Evolutionary conservation across 257 asterid species (phyloP), one percentile per base, ranked within the genome.

Genomic region (Handroanthus guayacan): DNA sequence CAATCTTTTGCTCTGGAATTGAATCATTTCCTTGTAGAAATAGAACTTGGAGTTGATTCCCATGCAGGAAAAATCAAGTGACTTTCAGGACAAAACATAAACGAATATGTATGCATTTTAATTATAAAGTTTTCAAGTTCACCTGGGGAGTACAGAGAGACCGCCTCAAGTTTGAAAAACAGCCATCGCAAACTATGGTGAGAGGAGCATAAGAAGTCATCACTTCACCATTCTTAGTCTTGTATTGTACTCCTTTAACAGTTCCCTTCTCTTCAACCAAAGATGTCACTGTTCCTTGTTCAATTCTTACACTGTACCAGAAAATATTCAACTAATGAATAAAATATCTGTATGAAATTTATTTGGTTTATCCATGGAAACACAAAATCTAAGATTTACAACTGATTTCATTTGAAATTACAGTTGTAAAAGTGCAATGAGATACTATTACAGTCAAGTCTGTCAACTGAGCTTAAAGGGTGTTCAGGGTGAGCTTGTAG

Each of bases 181-280:
- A 89, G 44, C 98, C 98, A 71, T 93, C 97, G 41, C 96, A 93
- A 50, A 93, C 96, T 51, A 93, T 72, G 61, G 97, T 93, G 50
- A 91, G 95, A 57, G 98, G 97, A 69, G 97, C 96, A 79, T 77
- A 71, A 36, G 90, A 78, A 50, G 79, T 76, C 52, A 81, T 38
- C 78, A 83, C 90, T 64, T 83, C 85, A 62, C 98, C 95, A 76
- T 86, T 76, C 80, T 87, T 89, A 16, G 84, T 88, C 82, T 87
- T 93, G 84, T 93, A 93, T 25, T 84, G 88, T 47, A 93, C 96
- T 38, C 98, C 98, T 81, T 83, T 87, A 45, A 93, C 76, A 18
- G 75, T 77, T 69, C 93, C 97, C 3, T 84, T 71, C 67, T 88
- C 96, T 80, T 91, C 96, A 69, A 91, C 56, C 89, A 91, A 80